These are phyloP conservation scores for Xanthoparmelia taractica DNA, from an alignment of 495 filamentous ascomycete species.

Conservation along the genomic window DNA sequence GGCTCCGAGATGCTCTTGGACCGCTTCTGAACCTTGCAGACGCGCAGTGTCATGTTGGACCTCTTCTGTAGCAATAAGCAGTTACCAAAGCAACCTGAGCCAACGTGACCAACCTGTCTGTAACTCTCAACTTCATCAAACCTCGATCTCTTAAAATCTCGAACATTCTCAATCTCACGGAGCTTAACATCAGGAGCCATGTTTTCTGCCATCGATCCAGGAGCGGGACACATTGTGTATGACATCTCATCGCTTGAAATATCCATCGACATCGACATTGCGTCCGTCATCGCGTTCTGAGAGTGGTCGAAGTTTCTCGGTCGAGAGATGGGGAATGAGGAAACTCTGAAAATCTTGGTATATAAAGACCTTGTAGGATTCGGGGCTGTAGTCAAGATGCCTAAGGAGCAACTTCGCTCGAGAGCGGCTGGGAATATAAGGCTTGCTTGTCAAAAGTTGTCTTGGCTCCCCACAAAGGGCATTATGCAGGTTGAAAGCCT, in stretches of 20 bases:
- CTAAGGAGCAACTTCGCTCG: background rate
- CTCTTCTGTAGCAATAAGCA: constrained; percentile 13
- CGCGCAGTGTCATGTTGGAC: constrained; percentile 11
- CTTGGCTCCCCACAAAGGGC: background rate
- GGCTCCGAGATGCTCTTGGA: background rate
- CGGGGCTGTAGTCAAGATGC: background rate
- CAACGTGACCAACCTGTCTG: constrained; percentile 5
- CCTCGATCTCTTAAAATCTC: constrained; percentile 6
- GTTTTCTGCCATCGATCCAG: background rate
- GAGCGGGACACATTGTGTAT: background rate
- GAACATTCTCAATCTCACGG: background rate
- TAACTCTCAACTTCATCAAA: constrained; percentile 10
- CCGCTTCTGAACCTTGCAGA: constrained; percentile 11
- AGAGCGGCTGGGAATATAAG: background rate
- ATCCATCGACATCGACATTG: background rate
- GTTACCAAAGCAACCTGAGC: constrained; percentile 11
- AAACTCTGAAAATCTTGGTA: background rate
- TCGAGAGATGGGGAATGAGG: background rate
- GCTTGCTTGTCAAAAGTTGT: background rate
- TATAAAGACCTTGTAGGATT: background rate
- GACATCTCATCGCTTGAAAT: background rate
- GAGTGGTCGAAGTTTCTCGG: background rate
- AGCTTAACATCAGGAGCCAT: background rate
- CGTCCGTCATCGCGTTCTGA: background rate
- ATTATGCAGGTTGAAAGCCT: background rate